Evolutionary conservation across 179 eudicot species (phyloP).

Genomic region (Silene vulgaris): DNA sequence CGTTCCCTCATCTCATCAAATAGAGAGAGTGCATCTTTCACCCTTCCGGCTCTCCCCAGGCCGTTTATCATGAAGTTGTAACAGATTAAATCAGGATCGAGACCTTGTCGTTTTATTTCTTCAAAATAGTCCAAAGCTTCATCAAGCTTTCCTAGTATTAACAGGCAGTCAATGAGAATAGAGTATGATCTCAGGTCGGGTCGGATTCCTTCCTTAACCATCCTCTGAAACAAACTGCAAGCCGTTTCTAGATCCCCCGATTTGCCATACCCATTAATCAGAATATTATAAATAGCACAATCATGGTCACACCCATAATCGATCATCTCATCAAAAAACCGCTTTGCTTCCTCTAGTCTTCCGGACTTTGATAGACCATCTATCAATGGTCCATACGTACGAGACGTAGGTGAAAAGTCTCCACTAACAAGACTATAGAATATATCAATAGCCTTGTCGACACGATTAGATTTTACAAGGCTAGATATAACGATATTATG

Average conservation of each 20-base stretch:
- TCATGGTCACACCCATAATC: constrained; percentile 77
- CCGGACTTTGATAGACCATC: constrained; percentile 75
- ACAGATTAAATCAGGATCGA: constrained; percentile 73
- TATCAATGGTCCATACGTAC: constrained; percentile 85
- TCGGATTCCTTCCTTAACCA: constrained; percentile 70
- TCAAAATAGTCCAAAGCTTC: constrained; percentile 67
- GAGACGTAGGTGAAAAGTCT: constrained; percentile 75
- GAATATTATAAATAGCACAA: constrained; percentile 77
- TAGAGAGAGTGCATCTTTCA: constrained; percentile 58
- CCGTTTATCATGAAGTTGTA: constrained; percentile 89
- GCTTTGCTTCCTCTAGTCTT: constrained; percentile 68
- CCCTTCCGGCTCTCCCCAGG: constrained; percentile 56
- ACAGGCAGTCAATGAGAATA: constrained; percentile 73
- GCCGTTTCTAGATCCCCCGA: constrained; percentile 71
- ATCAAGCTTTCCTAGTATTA: constrained; percentile 51
- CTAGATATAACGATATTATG: constrained; percentile 79
- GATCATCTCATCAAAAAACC: constrained; percentile 66
- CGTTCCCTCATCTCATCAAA: constrained; percentile 56
- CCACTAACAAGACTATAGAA: constrained; percentile 77
- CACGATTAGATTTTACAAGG: constrained; percentile 57
- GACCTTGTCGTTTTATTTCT: constrained; percentile 57
- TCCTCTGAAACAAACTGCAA: constrained; percentile 50
- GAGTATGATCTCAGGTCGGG: constrained; percentile 88
- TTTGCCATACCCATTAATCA: constrained; percentile 89
- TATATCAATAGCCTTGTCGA: constrained; percentile 65